phyloP scores from a whole-genome alignment of 306 rosid species.

The Medicago truncatula region DNA sequence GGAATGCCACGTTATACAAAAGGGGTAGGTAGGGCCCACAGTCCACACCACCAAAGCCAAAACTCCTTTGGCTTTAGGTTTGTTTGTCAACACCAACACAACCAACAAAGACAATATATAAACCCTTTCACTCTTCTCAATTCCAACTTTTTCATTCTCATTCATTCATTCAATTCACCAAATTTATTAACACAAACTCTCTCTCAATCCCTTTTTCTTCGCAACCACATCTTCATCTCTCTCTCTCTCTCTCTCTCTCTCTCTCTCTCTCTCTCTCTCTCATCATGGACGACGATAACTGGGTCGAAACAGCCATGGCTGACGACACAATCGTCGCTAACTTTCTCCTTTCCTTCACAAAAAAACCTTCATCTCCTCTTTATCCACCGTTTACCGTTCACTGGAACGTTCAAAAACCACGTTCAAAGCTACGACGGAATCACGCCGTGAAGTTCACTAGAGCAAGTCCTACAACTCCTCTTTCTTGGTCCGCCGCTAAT shows the following conservation, averaged over 20 bases:
- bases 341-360: slow-evolving; percentile 52
- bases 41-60: too few species aligned
- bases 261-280: background rate
- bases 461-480: slow-evolving; percentile 85
- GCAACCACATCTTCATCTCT: too few species aligned
- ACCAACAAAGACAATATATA: background rate
- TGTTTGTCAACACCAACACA: background rate
- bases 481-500: slow-evolving; percentile 70
- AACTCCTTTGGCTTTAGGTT: background rate
- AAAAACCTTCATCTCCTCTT: background rate
- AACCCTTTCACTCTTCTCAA: slow-evolving; percentile 9
- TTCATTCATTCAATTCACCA: background rate
- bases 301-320: slow-evolving; percentile 25
- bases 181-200: background rate
- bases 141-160: background rate
- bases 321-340: slow-evolving; percentile 28
- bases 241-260: background rate
- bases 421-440: slow-evolving; percentile 46
- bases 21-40: too few species aligned
- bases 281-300: background rate
- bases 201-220: background rate
- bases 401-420: slow-evolving; percentile 72
- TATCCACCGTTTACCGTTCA: slow-evolving; percentile 27
- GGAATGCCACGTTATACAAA: slow-evolving; percentile 6
- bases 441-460: slow-evolving; percentile 34